These are phyloP conservation scores for Mycosphaerella arachidis DNA, from an alignment of 2,329 filamentous ascomycete genomes.

Conservation along the genomic window DNA sequence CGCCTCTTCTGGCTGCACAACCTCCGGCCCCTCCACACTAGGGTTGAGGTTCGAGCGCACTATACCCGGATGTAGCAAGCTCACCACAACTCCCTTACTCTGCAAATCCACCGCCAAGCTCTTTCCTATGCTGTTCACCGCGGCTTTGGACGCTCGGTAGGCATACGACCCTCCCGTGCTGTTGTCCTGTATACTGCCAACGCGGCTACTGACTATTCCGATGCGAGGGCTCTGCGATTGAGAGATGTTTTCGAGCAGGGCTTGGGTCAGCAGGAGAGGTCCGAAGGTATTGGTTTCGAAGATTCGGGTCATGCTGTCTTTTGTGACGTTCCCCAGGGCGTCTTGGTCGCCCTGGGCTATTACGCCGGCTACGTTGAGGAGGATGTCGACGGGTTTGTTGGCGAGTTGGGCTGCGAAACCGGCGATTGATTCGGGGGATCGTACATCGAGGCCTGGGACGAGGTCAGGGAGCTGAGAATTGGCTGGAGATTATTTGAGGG, in stretches of 20 bases:
- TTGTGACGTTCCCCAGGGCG: conserved; percentile 30
- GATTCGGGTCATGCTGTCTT: conserved; percentile 31
- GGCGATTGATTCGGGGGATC: conserved; percentile 34
- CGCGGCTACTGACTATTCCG: conserved; percentile 41
- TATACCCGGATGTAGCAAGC: conserved; percentile 43
- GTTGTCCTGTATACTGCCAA: conserved; percentile 44
- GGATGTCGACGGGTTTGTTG: conserved; percentile 33
- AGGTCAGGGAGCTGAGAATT: neutral
- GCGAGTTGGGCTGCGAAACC: conserved; percentile 31
- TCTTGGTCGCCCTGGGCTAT: conserved; percentile 34
- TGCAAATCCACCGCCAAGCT: conserved; percentile 41
- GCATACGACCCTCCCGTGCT: conserved; percentile 40
- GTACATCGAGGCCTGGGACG: conserved; percentile 31
- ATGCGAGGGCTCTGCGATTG: conserved; percentile 31
- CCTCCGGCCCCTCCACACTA: conserved; percentile 27
- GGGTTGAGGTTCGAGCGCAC: conserved; percentile 38
- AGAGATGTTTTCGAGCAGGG: conserved; percentile 41
- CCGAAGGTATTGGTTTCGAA: conserved; percentile 46
- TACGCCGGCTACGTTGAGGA: conserved; percentile 39
- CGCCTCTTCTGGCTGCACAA: conserved; percentile 44
- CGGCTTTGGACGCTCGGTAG: conserved; percentile 44
- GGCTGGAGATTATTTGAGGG: neutral
- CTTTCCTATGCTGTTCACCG: conserved; percentile 44
- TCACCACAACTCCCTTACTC: conserved; percentile 38
- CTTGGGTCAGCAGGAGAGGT: conserved; percentile 43